Conservation (phyloP, 2,329 filamentous ascomycete genomes). For the Aspergillus sp. region DNA sequence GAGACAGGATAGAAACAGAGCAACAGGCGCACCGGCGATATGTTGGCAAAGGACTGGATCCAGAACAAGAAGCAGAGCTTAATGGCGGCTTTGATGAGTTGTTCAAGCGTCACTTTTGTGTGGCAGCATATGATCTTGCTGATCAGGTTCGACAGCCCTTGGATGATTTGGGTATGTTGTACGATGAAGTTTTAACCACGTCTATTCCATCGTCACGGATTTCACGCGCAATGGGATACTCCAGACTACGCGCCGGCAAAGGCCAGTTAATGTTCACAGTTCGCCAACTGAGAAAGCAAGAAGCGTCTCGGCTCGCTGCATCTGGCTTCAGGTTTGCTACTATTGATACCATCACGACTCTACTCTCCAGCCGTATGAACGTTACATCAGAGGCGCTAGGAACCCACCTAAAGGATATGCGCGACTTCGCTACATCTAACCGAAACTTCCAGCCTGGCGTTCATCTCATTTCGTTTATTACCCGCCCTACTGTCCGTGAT, state of each 20-base stretch:
- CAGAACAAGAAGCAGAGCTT: conserved; percentile 50
- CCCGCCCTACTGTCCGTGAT: conserved; percentile 51
- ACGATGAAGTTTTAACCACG: conserved; percentile 73
- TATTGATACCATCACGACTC: conserved; percentile 64
- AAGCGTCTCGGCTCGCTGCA: conserved; percentile 65
- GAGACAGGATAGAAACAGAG: conserved; percentile 61
- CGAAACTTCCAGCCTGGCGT: conserved; percentile 37
- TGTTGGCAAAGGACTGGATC: conserved; percentile 44
- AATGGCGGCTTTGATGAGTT: conserved; percentile 71
- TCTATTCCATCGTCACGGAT: conserved; percentile 44
- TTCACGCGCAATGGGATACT: conserved; percentile 28
- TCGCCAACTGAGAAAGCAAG: conserved; percentile 59
- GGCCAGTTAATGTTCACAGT: conserved; percentile 82
- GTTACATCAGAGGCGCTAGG: conserved; percentile 65
- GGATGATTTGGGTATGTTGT: conserved; percentile 66
- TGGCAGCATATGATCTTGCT: conserved; percentile 74
- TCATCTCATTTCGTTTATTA: conserved; percentile 44
- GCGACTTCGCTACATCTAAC: conserved; percentile 48
- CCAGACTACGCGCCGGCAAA: conserved; percentile 50
- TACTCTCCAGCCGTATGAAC: conserved; percentile 72
- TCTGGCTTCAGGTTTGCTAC: conserved; percentile 77
- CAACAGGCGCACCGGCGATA: conserved; percentile 49
- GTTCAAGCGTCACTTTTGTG: conserved; percentile 80
- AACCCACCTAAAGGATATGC: conserved; percentile 63
- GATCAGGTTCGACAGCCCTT: conserved; percentile 64